Evolutionary conservation across 179 eudicot genomes (phyloP).

Genomic region (Heliamphora pulchella): DNA sequence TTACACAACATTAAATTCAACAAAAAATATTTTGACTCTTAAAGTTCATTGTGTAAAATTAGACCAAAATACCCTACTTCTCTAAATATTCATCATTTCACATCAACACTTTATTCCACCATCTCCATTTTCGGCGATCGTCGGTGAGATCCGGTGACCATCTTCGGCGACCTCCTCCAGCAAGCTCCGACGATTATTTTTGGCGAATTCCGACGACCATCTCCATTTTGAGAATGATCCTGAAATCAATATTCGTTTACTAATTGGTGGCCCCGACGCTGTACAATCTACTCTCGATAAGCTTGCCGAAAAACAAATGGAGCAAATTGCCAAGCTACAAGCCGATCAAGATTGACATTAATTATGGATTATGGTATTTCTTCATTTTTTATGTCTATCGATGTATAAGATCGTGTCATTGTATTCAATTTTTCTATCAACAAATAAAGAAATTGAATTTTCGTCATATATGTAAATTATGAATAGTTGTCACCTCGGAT

Average conservation of each 20-base stretch:
- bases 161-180: too few species aligned
- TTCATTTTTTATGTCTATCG: background rate
- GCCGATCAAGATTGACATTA: slow-evolving; percentile 22
- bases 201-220: too few species aligned
- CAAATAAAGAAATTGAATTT: background rate
- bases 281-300: slow-evolving; percentile 64
- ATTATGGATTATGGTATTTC: slow-evolving; percentile 9
- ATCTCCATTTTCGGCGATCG: too few species aligned
- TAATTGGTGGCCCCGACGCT: slow-evolving; percentile 70
- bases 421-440: background rate
- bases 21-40: too few species aligned
- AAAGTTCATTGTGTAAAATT: too few species aligned
- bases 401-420: background rate
- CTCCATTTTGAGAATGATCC: slow-evolving; percentile 65
- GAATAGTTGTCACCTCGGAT: background rate
- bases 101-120: too few species aligned
- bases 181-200: too few species aligned
- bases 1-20: too few species aligned
- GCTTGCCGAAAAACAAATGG: slow-evolving; percentile 63
- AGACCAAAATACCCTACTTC: too few species aligned
- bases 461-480: background rate
- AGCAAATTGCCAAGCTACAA: slow-evolving; percentile 50
- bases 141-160: too few species aligned
- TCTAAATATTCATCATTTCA: too few species aligned
- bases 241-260: slow-evolving; percentile 60